Base-by-base conservation (phyloP, 768 basidiomycete genomes). In the Leccinum broughii region DNA sequence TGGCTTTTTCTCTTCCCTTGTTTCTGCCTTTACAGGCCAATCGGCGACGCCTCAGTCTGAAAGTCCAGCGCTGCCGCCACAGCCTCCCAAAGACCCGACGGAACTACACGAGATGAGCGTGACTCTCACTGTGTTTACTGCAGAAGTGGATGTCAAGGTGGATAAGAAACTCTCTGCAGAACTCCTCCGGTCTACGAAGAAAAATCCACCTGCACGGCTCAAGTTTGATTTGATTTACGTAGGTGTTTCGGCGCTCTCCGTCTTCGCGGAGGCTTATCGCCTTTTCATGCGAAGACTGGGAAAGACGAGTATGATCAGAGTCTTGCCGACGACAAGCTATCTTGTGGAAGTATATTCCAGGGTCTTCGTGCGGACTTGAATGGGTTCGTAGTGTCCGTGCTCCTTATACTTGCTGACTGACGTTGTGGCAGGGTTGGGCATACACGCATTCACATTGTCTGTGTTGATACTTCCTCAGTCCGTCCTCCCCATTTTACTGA, bases 171-270 rank as follows among this genome's bases (percentile, higher is more conserved):
- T 89, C 52, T 78, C 83, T 2, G 72, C 77, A 9, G 96, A 98
- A 72, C 77, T 98, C 35, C 83, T 90, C 60, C 81, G 96, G 60
- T 92, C 93, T 1, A 99, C 95, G 11, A 98, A 98, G 83, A 99
- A 99, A 79, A 88, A 91, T 57, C 90, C 93, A 0, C 96, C 96
- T 0, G 77, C 75, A 5, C 83, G 78, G 55, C 83, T 95, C 70
- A 86, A 81, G 57, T 90, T 91, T 57, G 85, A 90, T 64, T 79
- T 99, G 13, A 93, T 99, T 44, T 98, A 92, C 77, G 68, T 70
- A 17, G 10, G 66, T 51, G 5, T 37, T 53, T 35, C 5, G 2
- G 24, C 51, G 24, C 22, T 2, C 9, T 65, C 5, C 1, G 22
- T 10, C 14, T 65, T 41, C 13, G n/a, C 4, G 24, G 22, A 55